These are phyloP conservation scores for Onygena corvina DNA, from an alignment of 2,329 filamentous ascomycete genomes.

Conservation along the genomic window DNA sequence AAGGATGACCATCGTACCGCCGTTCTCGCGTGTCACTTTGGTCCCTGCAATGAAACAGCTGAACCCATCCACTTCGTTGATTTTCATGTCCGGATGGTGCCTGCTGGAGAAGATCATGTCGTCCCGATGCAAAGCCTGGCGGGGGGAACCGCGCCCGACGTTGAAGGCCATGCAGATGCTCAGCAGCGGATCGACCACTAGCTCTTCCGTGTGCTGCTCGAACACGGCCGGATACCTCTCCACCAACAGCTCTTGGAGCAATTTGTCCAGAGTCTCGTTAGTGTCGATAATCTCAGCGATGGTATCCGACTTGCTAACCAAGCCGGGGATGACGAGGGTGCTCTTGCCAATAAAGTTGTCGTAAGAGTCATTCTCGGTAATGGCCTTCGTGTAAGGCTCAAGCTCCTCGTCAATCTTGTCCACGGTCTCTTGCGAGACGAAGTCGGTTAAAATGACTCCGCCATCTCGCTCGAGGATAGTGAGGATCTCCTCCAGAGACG, in stretches of 20 bases:
- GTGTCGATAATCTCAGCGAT: slow-evolving; percentile 4
- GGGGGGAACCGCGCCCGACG: neutral
- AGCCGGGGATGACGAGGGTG: slow-evolving; percentile 2
- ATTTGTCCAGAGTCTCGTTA: slow-evolving; percentile 2
- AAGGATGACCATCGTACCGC: slow-evolving; percentile 6
- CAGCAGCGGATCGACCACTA: slow-evolving; percentile 3
- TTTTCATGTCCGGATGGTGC: slow-evolving; percentile 5
- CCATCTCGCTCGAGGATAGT: slow-evolving; percentile 1
- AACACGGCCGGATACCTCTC: slow-evolving; percentile 4
- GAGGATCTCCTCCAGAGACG: slow-evolving; percentile 5
- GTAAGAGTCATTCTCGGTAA: neutral
- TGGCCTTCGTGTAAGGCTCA: neutral
- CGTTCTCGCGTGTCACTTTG: slow-evolving; percentile 1
- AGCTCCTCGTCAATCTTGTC: slow-evolving; percentile 5
- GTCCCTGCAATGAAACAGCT: slow-evolving; percentile 3
- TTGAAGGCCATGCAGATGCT: slow-evolving; percentile 3
- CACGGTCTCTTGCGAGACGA: neutral
- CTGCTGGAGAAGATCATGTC: slow-evolving; percentile 7
- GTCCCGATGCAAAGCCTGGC: neutral
- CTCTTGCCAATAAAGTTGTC: slow-evolving; percentile 3
- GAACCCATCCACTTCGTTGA: slow-evolving; percentile 7
- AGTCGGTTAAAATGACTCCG: slow-evolving; percentile 3
- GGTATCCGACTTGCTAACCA: slow-evolving; percentile 2
- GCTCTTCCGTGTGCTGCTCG: slow-evolving; percentile 5
- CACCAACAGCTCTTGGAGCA: slow-evolving; percentile 1